Percentiles rank a stretch among this genome's conserved stretches.
phyloP scores from a whole-genome alignment of 169 alveolate genomes.

The Cryptosporidium sp. region DNA sequence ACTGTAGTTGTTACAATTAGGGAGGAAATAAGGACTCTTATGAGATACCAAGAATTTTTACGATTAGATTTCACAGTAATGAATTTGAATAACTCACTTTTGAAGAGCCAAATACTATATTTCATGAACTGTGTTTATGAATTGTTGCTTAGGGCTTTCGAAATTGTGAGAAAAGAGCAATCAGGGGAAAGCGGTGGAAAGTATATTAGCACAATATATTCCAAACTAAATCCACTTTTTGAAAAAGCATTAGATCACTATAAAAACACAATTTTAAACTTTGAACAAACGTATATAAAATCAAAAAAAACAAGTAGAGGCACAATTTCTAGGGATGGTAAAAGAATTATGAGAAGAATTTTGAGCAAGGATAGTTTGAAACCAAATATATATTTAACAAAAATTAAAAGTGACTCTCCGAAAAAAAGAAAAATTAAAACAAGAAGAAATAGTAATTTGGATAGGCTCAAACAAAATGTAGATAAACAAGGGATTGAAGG shows the following conservation, averaged over 20 bases:
- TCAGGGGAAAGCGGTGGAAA: neutral
- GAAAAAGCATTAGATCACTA: neutral
- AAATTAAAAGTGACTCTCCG: neutral
- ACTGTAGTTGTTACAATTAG: neutral
- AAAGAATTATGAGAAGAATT: neutral
- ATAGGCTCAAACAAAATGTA: neutral
- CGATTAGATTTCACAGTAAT: neutral
- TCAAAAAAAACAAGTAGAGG: neutral
- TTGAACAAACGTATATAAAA: neutral
- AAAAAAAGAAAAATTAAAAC: neutral
- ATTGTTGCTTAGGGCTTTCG: neutral
- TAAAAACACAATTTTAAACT: neutral
- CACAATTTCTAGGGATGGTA: neutral
- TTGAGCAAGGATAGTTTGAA: too few species aligned
- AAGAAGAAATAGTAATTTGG: neutral
- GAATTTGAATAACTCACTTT: conserved; percentile 2
- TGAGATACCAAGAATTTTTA: neutral
- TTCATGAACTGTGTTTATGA: neutral
- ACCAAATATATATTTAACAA: neutral
- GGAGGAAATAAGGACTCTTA: neutral
- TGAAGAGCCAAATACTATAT: neutral
- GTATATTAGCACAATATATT: neutral
- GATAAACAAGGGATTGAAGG: neutral
- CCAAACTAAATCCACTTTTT: neutral
- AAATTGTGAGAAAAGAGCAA: neutral